phyloP scores from a whole-genome alignment of 306 rosid genomes.

The Amphicarpaea edgeworthii region DNA sequence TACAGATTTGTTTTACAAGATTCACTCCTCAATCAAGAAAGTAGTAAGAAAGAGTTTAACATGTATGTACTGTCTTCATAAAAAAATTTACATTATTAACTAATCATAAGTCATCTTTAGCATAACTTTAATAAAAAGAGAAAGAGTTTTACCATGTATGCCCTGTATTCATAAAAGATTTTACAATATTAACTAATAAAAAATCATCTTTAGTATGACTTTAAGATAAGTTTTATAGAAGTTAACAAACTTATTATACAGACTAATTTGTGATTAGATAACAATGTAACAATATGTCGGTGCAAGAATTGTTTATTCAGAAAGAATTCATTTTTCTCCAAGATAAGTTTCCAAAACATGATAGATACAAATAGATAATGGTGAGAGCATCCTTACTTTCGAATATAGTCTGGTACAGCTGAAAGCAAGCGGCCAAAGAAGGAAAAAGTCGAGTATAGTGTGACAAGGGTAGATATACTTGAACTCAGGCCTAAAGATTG shows the following conservation, averaged over 20 bases:
- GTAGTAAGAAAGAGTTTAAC: too few species aligned
- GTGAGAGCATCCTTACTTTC: constrained; percentile 61
- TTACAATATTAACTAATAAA: too few species aligned
- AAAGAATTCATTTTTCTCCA: too few species aligned
- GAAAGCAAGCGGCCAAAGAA: constrained; percentile 98
- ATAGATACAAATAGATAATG: neutral
- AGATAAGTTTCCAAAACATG: neutral
- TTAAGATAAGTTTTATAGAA: neutral
- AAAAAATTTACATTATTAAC: neutral
- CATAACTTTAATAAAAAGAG: too few species aligned
- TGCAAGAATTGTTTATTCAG: too few species aligned
- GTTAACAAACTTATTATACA: neutral
- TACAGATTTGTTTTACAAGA: constrained; percentile 7
- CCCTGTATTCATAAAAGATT: too few species aligned
- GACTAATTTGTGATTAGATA: neutral
- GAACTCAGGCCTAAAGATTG: constrained; percentile 79
- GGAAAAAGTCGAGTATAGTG: constrained; percentile 88
- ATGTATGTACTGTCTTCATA: too few species aligned
- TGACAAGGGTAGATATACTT: constrained; percentile 66
- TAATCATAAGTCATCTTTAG: neutral
- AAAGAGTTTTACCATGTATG: too few species aligned
- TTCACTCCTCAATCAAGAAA: constrained; percentile 20
- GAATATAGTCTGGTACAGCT: constrained; percentile 85
- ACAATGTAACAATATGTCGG: too few species aligned
- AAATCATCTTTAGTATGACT: too few species aligned